Percentiles rank a stretch among this genome's conserved stretches.
Evolutionary conservation across 2,329 filamentous ascomycete species (phyloP).

Genomic region (Pseudocercospora ulei): DNA sequence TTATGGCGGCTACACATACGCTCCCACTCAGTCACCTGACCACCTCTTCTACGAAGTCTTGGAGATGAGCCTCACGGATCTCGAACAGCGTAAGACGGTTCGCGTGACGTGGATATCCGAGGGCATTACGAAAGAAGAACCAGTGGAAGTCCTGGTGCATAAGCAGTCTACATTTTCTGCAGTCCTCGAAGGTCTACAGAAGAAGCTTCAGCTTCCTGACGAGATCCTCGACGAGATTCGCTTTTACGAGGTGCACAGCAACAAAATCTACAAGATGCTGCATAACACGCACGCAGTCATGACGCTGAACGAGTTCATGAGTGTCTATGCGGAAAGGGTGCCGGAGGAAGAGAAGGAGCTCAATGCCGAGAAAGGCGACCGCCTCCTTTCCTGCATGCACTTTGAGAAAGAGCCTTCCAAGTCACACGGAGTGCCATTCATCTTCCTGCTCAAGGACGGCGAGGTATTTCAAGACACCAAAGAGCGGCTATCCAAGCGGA

Average conservation of each 20-base stretch:
- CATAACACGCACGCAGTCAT: constrained; percentile 60
- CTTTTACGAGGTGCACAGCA: constrained; percentile 70
- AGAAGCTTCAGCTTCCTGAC: constrained; percentile 68
- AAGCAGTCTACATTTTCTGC: constrained; percentile 77
- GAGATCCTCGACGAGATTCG: constrained; percentile 65
- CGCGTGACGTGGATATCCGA: constrained; percentile 79
- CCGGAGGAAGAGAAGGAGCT: constrained; percentile 53
- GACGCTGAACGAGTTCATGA: constrained; percentile 75
- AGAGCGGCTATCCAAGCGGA: constrained; percentile 84
- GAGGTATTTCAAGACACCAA: constrained; percentile 87
- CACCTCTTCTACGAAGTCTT: constrained; percentile 84
- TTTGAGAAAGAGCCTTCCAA: constrained; percentile 84
- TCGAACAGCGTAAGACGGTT: constrained; percentile 83
- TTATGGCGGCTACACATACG: constrained; percentile 60
- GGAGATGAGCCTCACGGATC: constrained; percentile 85
- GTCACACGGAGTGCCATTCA: constrained; percentile 80
- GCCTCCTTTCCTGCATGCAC: constrained; percentile 72
- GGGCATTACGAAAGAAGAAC: constrained; percentile 84
- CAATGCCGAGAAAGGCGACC: constrained; percentile 39
- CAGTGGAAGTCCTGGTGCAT: constrained; percentile 71
- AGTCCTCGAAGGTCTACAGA: constrained; percentile 63
- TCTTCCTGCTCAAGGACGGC: constrained; percentile 73
- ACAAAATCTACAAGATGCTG: constrained; percentile 76
- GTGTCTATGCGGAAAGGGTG: constrained; percentile 69
- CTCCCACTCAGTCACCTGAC: constrained; percentile 50